These are phyloP conservation scores for Thelonectria blattea DNA, from an alignment of 2,329 filamentous ascomycete genomes.

Conservation along the genomic window DNA sequence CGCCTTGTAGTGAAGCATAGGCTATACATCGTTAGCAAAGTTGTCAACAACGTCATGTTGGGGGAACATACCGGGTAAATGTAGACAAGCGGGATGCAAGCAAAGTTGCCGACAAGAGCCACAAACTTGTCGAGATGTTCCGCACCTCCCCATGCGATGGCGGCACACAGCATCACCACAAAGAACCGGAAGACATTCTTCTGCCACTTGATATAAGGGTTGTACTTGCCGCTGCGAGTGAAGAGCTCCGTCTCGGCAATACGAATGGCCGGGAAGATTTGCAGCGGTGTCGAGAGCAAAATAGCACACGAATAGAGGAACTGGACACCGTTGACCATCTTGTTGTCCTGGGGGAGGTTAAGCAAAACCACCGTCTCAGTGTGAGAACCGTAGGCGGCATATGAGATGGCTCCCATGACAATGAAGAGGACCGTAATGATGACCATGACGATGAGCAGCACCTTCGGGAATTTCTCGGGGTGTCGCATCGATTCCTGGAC, in stretches of 20 bases:
- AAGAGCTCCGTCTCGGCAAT: constrained; percentile 96
- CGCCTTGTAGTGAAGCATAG: constrained; percentile 84
- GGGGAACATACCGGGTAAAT: constrained; percentile 85
- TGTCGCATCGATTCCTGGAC: constrained; percentile 97
- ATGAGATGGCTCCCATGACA: constrained; percentile 89
- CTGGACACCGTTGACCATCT: constrained; percentile 93
- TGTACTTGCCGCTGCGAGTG: constrained; percentile 94
- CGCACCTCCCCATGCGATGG: constrained; percentile 90
- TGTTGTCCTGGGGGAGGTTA: constrained; percentile 94
- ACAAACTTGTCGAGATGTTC: constrained; percentile 98
- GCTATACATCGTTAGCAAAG: constrained; percentile 60
- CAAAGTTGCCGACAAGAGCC: constrained; percentile 93
- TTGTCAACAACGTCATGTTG: not conserved
- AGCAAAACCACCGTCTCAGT: constrained; percentile 97
- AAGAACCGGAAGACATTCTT: constrained; percentile 98
- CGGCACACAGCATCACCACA: constrained; percentile 83
- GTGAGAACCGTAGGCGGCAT: constrained; percentile 92
- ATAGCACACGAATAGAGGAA: constrained; percentile 99
- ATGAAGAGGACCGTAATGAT: constrained; percentile 92
- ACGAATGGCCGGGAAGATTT: constrained; percentile 96
- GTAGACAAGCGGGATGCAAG: constrained; percentile 94
- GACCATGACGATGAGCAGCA: constrained; percentile 90
- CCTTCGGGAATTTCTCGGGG: constrained; percentile 86
- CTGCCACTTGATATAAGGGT: constrained; percentile 99
- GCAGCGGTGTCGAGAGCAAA: constrained; percentile 89